A percentile compares a stretch with the other conserved stretches of the same genome.
These are phyloP conservation scores for Micractinium sp. DNA, from an alignment of 139 green algal species.

Conservation along the genomic window DNA sequence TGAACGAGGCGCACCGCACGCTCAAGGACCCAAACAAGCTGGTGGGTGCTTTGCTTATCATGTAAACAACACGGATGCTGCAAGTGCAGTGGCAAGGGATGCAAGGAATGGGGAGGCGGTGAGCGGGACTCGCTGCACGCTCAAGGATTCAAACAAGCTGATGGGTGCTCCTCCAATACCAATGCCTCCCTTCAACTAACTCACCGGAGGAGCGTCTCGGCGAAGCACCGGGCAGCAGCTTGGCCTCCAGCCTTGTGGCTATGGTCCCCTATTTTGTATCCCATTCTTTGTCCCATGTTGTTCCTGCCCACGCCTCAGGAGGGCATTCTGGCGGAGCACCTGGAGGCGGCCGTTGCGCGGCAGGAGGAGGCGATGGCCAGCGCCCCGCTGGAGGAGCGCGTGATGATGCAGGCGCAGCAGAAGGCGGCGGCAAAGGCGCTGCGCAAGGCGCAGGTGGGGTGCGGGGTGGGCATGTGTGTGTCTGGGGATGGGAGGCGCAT, in stretches of 20 bases:
- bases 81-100: not conserved
- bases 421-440: conserved; percentile 52
- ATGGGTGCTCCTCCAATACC: no score
- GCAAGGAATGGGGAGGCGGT: no score
- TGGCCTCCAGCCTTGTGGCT: not conserved
- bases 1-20: conserved; percentile 73
- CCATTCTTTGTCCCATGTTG: no score
- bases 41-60: conserved; percentile 38
- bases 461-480: not conserved
- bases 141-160: no score
- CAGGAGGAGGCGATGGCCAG: conserved; percentile 58
- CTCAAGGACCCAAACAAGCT: conserved; percentile 64
- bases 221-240: no score
- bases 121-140: no score
- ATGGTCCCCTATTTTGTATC: no score
- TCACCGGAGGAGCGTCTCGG: no score
- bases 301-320: conserved; percentile 48
- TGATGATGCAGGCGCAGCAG: conserved; percentile 61
- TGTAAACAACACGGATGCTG: no score
- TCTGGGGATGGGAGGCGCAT: no score
- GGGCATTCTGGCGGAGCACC: conserved; percentile 53
- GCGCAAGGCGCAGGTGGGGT: conserved; percentile 52
- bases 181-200: no score
- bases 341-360: conserved; percentile 43
- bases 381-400: conserved; percentile 58